These are phyloP conservation scores for Capsicum rhomboideum DNA, from an alignment of 257 asterid species.

Conservation along the genomic window DNA sequence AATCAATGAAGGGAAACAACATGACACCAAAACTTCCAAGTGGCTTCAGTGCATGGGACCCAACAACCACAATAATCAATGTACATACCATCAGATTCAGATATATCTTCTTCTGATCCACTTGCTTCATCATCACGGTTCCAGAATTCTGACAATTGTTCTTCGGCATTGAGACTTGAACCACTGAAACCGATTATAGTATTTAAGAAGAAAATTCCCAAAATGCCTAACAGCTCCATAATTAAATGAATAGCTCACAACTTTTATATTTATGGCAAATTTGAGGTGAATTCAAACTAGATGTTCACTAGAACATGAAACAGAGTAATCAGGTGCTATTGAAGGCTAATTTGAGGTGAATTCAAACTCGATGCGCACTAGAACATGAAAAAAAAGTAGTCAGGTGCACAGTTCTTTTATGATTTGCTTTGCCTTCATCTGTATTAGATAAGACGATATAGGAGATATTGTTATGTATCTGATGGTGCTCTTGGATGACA, in stretches of 20 bases:
- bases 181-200: neutral
- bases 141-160: slow-evolving; percentile 79
- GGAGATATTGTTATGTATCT: neutral
- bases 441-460: neutral
- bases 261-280: neutral
- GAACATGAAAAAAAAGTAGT: neutral
- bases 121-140: slow-evolving; percentile 72
- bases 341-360: neutral
- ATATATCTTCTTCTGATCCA: slow-evolving; percentile 86
- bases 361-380: neutral
- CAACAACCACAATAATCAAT: neutral
- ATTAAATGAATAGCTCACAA: neutral
- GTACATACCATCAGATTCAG: slow-evolving; percentile 79
- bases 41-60: neutral
- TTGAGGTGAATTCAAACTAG: neutral
- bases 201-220: neutral
- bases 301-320: neutral
- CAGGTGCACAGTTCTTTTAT: neutral
- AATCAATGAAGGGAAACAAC: neutral
- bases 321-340: neutral
- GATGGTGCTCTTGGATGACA: neutral
- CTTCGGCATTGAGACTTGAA: slow-evolving; percentile 27
- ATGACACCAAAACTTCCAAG: neutral
- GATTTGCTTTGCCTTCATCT: neutral
- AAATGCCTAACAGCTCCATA: neutral